phyloP scores from a whole-genome alignment of 768 basidiomycete genomes.

The Mycena rosella region DNA sequence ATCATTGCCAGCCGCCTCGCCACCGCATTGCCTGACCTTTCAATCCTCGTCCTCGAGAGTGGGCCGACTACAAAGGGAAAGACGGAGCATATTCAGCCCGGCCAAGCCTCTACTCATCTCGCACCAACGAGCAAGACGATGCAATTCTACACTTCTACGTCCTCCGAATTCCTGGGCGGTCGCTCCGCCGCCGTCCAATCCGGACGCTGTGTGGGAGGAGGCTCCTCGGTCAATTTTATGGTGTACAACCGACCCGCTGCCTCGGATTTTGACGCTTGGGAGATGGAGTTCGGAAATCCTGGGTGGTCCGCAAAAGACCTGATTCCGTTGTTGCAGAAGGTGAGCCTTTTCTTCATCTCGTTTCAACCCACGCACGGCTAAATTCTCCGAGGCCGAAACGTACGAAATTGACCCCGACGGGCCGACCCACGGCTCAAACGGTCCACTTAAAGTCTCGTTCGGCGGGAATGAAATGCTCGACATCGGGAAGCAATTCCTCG shows the following conservation, averaged over 20 bases:
- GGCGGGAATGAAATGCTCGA: too few species aligned
- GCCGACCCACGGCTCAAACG: neutral
- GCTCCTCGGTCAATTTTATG: slow-evolving; percentile 39
- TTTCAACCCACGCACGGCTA: neutral
- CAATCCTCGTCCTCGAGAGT: slow-evolving; percentile 42
- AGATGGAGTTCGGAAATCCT: slow-evolving; percentile 26
- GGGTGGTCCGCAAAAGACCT: slow-evolving; percentile 45
- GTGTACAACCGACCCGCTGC: slow-evolving; percentile 32
- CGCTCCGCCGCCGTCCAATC: slow-evolving; percentile 32
- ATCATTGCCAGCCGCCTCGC: slow-evolving; percentile 45
- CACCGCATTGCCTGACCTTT: slow-evolving; percentile 41
- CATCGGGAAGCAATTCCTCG: slow-evolving; percentile 15
- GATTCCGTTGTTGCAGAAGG: slow-evolving; percentile 43
- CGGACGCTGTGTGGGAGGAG: slow-evolving; percentile 44
- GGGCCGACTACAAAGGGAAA: slow-evolving; percentile 38
- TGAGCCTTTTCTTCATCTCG: neutral
- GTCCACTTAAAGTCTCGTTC: slow-evolving; percentile 35
- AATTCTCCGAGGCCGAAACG: neutral
- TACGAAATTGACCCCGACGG: neutral
- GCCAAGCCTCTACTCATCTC: slow-evolving; percentile 34
- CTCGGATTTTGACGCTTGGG: slow-evolving; percentile 45
- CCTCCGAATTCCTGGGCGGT: slow-evolving; percentile 15
- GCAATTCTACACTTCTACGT: slow-evolving; percentile 25
- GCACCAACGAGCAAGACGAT: slow-evolving; percentile 36
- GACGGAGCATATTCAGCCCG: slow-evolving; percentile 40